phyloP scores from a whole-genome alignment of 192 early-diverging fungal species.

The Linnemannia exigua region DNA sequence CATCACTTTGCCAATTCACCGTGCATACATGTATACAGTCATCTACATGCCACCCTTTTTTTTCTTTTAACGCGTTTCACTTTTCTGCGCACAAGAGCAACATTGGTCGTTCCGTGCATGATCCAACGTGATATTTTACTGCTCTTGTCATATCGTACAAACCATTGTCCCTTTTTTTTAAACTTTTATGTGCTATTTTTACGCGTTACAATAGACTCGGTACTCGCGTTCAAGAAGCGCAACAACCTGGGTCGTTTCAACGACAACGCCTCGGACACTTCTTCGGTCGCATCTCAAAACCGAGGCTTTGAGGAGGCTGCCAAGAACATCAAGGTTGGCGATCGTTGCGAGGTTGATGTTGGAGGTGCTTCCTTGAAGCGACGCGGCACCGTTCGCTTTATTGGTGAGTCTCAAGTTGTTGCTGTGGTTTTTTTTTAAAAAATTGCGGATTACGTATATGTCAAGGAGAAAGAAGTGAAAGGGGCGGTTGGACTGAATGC shows the following conservation, averaged over 20 bases:
- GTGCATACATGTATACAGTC: too few relatives aligned
- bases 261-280: slow-evolving; percentile 63
- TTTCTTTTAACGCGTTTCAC: not conserved
- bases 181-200: not conserved
- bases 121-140: not conserved
- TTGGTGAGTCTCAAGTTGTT: slow-evolving; percentile 62
- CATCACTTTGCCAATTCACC: not conserved
- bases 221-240: slow-evolving; percentile 89
- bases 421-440: not conserved
- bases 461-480: not conserved
- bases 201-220: slow-evolving; percentile 69
- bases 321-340: slow-evolving; percentile 76
- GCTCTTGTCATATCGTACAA: not conserved
- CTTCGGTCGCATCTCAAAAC: slow-evolving; percentile 58
- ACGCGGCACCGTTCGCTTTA: slow-evolving; percentile 77
- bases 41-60: not conserved
- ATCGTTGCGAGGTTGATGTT: slow-evolving; percentile 85
- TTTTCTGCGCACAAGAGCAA: not conserved
- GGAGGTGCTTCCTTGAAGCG: slow-evolving; percentile 63
- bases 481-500: not conserved
- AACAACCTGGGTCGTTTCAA: slow-evolving; percentile 92
- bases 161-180: not conserved
- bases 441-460: not conserved
- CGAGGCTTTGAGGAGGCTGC: slow-evolving; percentile 75
- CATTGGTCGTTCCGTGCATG: not conserved